Evolutionary conservation across 176 grass and related monocot species (phyloP).

Genomic region (Aechmea fasciata): DNA sequence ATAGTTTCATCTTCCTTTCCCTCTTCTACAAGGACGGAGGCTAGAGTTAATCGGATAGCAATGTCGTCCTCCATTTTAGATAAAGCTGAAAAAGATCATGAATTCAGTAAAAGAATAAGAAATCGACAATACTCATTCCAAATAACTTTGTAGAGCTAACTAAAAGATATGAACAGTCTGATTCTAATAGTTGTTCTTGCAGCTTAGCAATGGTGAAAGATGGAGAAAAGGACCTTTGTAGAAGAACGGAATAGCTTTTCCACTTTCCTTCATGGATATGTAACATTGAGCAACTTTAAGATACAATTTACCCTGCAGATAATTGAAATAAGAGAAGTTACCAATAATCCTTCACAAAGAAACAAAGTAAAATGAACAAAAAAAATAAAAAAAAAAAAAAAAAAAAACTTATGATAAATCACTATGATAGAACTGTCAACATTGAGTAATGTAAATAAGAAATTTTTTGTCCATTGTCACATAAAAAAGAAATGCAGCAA

Average conservation of each 20-base stretch:
- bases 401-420: neutral
- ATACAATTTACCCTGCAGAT: constrained; percentile 53
- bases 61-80: constrained; percentile 50
- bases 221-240: constrained; percentile 53
- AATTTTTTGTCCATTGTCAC: neutral
- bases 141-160: neutral
- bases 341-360: neutral
- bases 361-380: constrained; percentile 3
- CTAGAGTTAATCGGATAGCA: constrained; percentile 54
- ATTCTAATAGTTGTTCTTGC: neutral
- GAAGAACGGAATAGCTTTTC: constrained; percentile 64
- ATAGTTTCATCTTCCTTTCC: constrained; percentile 53
- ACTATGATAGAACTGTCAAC: neutral
- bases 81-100: constrained; percentile 41
- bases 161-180: neutral
- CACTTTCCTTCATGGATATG: constrained; percentile 46
- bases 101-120: neutral
- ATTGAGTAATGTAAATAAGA: neutral
- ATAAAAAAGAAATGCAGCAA: neutral
- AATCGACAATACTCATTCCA: neutral
- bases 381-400: neutral
- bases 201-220: neutral
- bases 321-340: constrained; percentile 6
- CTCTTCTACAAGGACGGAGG: constrained; percentile 63
- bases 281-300: constrained; percentile 77